A percentile compares a stretch with the other conserved stretches of the same genome.
Conservation (phyloP, 345 rosid genomes). For the Dipteronia dyeriana region DNA sequence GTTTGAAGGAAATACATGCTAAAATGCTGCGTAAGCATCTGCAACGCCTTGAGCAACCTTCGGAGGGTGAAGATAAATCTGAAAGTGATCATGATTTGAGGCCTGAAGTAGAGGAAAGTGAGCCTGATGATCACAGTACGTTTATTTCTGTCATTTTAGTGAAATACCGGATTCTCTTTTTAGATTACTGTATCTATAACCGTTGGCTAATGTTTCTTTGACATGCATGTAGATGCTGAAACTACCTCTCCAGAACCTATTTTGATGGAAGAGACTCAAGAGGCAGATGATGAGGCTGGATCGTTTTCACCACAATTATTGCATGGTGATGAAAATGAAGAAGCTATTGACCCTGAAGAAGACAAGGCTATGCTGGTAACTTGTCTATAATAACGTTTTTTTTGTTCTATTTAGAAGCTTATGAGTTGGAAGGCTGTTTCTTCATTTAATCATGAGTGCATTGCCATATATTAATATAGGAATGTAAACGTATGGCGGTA, state of each 20-base stretch:
- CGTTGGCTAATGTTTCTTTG: conserved; percentile 13
- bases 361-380: conserved; percentile 79
- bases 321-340: conserved; percentile 85
- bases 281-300: conserved; percentile 72
- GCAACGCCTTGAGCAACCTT: conserved; percentile 73
- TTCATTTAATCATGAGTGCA: conserved; percentile 12
- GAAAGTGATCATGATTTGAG: conserved; percentile 37
- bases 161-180: conserved; percentile 15
- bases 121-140: conserved; percentile 47
- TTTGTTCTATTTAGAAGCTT: conserved; percentile 4
- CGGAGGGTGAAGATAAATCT: conserved; percentile 45
- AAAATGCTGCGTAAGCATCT: conserved; percentile 78
- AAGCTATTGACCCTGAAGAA: conserved; percentile 95
- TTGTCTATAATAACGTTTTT: neutral
- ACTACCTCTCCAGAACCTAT: conserved; percentile 70
- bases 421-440: neutral
- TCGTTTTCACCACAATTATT: conserved; percentile 86
- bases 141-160: conserved; percentile 4
- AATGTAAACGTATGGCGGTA: conserved; percentile 62
- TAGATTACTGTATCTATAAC: conserved; percentile 2
- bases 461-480: conserved; percentile 47
- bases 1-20: conserved; percentile 87
- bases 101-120: conserved; percentile 53
- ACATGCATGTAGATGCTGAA: conserved; percentile 44
- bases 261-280: conserved; percentile 43